Percentiles rank a stretch among this genome's conserved stretches.
Conservation (phyloP, 257 asterid genomes). For the Lithospermum erythrorhizon region DNA sequence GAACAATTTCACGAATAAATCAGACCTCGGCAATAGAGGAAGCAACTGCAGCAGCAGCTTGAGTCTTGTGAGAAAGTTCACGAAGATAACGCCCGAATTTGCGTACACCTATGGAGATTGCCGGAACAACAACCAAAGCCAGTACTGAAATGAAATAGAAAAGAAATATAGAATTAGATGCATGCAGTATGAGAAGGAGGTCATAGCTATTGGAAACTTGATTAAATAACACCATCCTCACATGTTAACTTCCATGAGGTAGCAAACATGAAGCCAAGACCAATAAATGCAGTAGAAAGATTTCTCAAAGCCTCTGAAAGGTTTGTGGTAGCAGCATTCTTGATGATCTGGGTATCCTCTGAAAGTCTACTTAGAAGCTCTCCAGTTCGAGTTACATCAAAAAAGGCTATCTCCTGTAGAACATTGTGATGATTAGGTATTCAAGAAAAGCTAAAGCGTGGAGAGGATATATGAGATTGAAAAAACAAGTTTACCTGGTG, state of each 20-base stretch:
- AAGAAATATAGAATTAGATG: background rate
- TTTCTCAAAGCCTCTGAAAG: slow-evolving; percentile 86
- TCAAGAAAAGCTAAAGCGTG: background rate
- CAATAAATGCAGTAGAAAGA: slow-evolving; percentile 69
- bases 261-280: slow-evolving; percentile 75
- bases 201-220: background rate
- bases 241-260: slow-evolving; percentile 64
- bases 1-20: background rate
- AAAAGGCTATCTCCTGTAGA: slow-evolving; percentile 74
- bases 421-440: slow-evolving; percentile 2
- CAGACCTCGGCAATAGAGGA: slow-evolving; percentile 82
- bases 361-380: slow-evolving; percentile 89
- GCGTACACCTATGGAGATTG: slow-evolving; percentile 55
- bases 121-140: slow-evolving; percentile 79
- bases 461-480: background rate
- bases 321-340: slow-evolving; percentile 81
- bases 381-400: slow-evolving; percentile 84
- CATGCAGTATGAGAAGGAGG: background rate
- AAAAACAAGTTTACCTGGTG: slow-evolving; percentile 43
- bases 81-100: slow-evolving; percentile 64
- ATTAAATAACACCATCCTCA: slow-evolving; percentile 6
- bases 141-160: slow-evolving; percentile 34
- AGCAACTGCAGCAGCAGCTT: slow-evolving; percentile 89
- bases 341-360: slow-evolving; percentile 87
- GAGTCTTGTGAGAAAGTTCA: slow-evolving; percentile 80